Percentiles rank a stretch among this genome's conserved stretches.
Evolutionary conservation across 2,329 filamentous ascomycete genomes (phyloP).

Genomic region (Penicillium paneum): DNA sequence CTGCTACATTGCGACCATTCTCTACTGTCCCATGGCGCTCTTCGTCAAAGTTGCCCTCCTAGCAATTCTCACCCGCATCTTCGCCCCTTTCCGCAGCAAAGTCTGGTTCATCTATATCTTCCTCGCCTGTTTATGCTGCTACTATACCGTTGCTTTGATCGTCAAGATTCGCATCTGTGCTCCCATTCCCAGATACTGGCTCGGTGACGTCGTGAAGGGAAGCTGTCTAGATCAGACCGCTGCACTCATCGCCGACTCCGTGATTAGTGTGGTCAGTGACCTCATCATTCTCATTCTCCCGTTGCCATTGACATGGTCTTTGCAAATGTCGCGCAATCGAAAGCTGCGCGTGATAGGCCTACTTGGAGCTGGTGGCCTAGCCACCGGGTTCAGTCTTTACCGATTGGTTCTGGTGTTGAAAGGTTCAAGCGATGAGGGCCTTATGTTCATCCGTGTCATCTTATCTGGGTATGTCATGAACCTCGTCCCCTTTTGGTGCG

Average conservation of each 20-base stretch:
- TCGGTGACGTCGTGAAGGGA: slow-evolving; percentile 17
- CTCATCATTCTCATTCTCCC: slow-evolving; percentile 38
- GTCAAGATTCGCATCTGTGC: slow-evolving; percentile 41
- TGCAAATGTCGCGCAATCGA: slow-evolving; percentile 37
- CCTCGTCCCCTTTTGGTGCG: too few species aligned
- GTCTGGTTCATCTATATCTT: slow-evolving; percentile 37
- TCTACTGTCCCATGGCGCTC: slow-evolving; percentile 43
- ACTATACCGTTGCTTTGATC: slow-evolving; percentile 37
- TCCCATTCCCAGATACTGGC: slow-evolving; percentile 39
- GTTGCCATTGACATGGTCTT: slow-evolving; percentile 38
- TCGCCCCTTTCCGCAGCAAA: slow-evolving; percentile 34
- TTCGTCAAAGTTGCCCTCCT: slow-evolving; percentile 39
- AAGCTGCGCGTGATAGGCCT: slow-evolving; percentile 40
- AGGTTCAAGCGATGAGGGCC: slow-evolving; percentile 33
- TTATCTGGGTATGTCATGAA: slow-evolving; percentile 35
- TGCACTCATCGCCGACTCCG: slow-evolving; percentile 39
- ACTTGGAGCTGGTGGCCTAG: slow-evolving; percentile 39
- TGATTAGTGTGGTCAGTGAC: slow-evolving; percentile 40
- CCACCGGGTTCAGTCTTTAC: slow-evolving; percentile 39
- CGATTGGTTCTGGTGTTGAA: slow-evolving; percentile 37
- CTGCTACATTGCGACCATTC: slow-evolving; percentile 38
- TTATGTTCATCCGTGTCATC: slow-evolving; percentile 37
- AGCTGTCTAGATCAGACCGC: slow-evolving; percentile 38
- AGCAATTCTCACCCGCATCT: slow-evolving; percentile 39
- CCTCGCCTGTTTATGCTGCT: slow-evolving; percentile 32